Evolutionary conservation across 2,329 filamentous ascomycete genomes (phyloP).

Genomic region (Trichoderma sp.): DNA sequence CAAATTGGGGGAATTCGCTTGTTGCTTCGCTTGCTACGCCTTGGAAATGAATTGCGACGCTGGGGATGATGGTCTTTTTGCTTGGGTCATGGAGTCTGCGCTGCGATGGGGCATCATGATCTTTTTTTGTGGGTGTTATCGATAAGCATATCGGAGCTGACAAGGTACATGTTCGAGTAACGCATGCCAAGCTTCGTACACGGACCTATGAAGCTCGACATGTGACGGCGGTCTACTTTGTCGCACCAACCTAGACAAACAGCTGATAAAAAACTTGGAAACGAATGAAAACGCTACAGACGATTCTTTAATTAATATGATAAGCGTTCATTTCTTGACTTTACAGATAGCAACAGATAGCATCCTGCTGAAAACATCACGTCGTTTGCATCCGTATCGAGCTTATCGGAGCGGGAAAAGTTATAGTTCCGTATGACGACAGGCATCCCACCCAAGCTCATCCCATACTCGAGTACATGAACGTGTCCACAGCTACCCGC

Average conservation of each 20-base stretch:
- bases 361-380: neutral
- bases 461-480: slow-evolving; percentile 18
- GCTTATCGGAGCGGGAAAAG: slow-evolving; percentile 23
- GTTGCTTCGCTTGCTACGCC: neutral
- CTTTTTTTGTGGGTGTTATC: slow-evolving; percentile 26
- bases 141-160: slow-evolving; percentile 20
- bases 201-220: neutral
- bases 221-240: neutral
- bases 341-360: neutral
- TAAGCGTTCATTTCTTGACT: neutral
- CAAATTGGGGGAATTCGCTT: neutral
- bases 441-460: slow-evolving; percentile 13
- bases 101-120: slow-evolving; percentile 9
- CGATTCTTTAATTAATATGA: neutral
- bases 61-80: neutral
- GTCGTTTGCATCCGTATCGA: neutral
- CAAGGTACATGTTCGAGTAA: neutral
- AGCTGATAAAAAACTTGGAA: neutral
- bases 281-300: neutral
- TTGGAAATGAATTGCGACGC: neutral
- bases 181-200: neutral
- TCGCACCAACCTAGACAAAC: neutral
- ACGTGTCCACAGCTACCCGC: slow-evolving; percentile 28
- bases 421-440: slow-evolving; percentile 18
- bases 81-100: slow-evolving; percentile 2